A percentile compares a stretch with the other conserved stretches of the same genome.
phyloP scores from a whole-genome alignment of 2,329 filamentous ascomycete species.

The Colletotrichum australisinense region DNA sequence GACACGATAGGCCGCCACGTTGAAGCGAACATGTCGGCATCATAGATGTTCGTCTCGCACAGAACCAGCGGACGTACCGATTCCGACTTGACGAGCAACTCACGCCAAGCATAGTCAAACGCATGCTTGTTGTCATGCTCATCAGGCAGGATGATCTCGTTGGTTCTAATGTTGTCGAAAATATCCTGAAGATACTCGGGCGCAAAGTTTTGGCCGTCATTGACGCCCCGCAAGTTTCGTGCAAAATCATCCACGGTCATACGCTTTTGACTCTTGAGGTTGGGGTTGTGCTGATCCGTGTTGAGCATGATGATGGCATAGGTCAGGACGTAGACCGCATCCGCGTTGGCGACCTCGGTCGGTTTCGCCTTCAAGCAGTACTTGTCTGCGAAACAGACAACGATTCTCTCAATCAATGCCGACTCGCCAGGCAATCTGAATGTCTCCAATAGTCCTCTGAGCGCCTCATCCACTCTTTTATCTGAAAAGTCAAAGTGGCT shows the following conservation, averaged over 20 bases:
- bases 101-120: conserved; percentile 98
- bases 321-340: conserved; percentile 89
- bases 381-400: conserved; percentile 87
- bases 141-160: conserved; percentile 96
- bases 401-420: conserved; percentile 90
- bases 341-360: conserved; percentile 83
- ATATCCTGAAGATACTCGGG: conserved; percentile 86
- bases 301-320: conserved; percentile 99
- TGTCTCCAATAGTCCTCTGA: conserved; percentile 86
- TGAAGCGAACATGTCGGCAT: conserved; percentile 96
- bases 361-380: conserved; percentile 79
- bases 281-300: conserved; percentile 96
- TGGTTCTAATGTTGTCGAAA: conserved; percentile 89
- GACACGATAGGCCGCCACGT: conserved; percentile 97
- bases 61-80: conserved; percentile 78
- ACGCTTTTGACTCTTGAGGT: conserved; percentile 80
- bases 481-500: conserved; percentile 88
- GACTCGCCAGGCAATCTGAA: conserved; percentile 96
- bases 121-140: conserved; percentile 97
- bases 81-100: conserved; percentile 87
- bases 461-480: conserved; percentile 89
- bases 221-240: conserved; percentile 90
- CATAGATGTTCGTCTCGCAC: conserved; percentile 93
- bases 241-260: conserved; percentile 89
- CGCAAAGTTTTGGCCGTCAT: conserved; percentile 85